Evolutionary conservation across 768 basidiomycete species (phyloP).

Genomic region (Auricularia auricula-judae): DNA sequence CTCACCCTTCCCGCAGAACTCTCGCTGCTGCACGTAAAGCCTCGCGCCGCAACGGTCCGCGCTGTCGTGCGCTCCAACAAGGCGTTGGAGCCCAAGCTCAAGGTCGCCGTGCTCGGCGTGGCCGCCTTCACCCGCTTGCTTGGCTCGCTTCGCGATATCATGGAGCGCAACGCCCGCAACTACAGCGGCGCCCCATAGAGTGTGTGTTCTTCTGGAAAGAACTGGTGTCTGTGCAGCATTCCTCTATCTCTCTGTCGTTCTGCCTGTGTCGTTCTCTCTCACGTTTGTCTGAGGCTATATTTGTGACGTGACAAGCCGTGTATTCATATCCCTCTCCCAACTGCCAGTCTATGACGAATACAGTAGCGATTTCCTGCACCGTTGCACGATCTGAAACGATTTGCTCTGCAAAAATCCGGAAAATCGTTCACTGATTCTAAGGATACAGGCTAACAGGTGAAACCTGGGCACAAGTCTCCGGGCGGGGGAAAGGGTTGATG

Average conservation of each 20-base stretch:
- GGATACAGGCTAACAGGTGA: too few species aligned
- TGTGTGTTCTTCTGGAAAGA: too few species aligned
- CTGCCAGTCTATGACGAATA: background rate
- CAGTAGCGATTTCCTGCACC: too few species aligned
- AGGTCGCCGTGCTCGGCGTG: slow-evolving; percentile 89
- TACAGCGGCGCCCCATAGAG: background rate
- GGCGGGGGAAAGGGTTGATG: too few species aligned
- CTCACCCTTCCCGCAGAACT: slow-evolving; percentile 47
- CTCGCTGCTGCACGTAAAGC: slow-evolving; percentile 76
- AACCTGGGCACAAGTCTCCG: too few species aligned
- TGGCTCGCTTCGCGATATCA: slow-evolving; percentile 84
- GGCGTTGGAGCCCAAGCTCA: slow-evolving; percentile 48
- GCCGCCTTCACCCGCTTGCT: slow-evolving; percentile 89
- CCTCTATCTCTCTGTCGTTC: background rate
- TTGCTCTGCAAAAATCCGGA: too few species aligned
- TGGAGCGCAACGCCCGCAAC: slow-evolving; percentile 64
- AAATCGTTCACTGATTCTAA: too few species aligned
- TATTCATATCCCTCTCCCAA: background rate
- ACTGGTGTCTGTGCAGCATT: too few species aligned
- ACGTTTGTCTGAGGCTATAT: background rate
- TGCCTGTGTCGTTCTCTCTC: background rate
- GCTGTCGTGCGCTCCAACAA: slow-evolving; percentile 45
- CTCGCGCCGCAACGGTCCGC: slow-evolving; percentile 94
- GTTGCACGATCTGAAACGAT: too few species aligned
- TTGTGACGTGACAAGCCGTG: background rate